phyloP scores from a whole-genome alignment of 2,329 filamentous ascomycete species.

The Colletotrichum nymphaeae region DNA sequence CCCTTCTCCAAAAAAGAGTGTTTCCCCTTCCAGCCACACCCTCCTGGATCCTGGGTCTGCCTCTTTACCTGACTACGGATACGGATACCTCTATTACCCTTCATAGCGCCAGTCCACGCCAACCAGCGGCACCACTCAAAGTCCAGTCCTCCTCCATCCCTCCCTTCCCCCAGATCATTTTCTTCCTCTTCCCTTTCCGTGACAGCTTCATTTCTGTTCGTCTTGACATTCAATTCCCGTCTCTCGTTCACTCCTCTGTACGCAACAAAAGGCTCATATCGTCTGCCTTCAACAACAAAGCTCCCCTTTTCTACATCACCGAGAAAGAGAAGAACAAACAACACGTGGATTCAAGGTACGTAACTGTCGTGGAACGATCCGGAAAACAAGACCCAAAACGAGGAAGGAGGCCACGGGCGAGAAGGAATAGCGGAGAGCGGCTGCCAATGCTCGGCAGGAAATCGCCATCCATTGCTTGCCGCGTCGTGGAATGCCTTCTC shows the following conservation, averaged over 20 bases:
- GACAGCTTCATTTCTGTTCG: constrained; percentile 35
- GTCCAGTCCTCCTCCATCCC: constrained; percentile 26
- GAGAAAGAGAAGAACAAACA: constrained; percentile 16
- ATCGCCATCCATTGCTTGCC: constrained; percentile 11
- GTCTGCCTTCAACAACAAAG: constrained; percentile 39
- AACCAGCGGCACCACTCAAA: constrained; percentile 28
- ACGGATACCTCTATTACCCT: constrained; percentile 5
- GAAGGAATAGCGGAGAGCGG: constrained; percentile 1
- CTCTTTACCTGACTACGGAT: too few relatives aligned
- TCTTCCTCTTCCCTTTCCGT: constrained; percentile 35
- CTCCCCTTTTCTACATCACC: constrained; percentile 35
- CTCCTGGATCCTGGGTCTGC: not conserved
- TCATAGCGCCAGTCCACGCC: constrained; percentile 9
- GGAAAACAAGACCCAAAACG: not conserved
- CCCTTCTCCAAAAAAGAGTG: constrained; percentile 27
- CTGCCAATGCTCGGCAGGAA: constrained; percentile 32
- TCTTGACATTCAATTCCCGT: constrained; percentile 47
- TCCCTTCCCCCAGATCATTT: constrained; percentile 12
- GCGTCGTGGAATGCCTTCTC: constrained; percentile 38
- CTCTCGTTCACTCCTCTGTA: constrained; percentile 46
- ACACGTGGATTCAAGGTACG: constrained; percentile 27
- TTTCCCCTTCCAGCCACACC: constrained; percentile 35
- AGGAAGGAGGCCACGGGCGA: constrained; percentile 6
- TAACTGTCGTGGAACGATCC: constrained; percentile 22
- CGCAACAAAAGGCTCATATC: constrained; percentile 14